These are phyloP conservation scores for Leccinum angustisporum DNA, from an alignment of 1,284 basidiomycete species.

Conservation along the genomic window DNA sequence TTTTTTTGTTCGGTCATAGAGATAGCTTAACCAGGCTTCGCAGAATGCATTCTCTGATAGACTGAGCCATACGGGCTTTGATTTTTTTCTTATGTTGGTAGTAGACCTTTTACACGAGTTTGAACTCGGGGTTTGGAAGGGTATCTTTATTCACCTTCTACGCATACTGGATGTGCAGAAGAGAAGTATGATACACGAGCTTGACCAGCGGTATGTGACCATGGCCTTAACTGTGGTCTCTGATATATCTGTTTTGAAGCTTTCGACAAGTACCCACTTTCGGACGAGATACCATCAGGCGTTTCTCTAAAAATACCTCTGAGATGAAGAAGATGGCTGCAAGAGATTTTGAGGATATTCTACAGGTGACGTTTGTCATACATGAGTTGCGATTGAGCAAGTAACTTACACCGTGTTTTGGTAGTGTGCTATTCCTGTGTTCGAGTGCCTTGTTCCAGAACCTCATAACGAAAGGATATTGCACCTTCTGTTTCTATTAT, in stretches of 20 bases:
- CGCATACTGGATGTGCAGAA: background rate
- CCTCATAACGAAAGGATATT: background rate
- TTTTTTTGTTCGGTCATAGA: background rate
- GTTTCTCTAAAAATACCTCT: background rate
- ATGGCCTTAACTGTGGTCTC: background rate
- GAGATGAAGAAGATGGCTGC: background rate
- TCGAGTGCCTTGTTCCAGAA: background rate
- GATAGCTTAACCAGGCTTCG: background rate
- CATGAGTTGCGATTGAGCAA: too few species aligned
- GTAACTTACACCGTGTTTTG: background rate
- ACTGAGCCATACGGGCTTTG: background rate
- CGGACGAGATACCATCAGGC: background rate
- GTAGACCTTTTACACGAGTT: background rate
- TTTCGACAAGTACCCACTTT: background rate
- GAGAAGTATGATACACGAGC: background rate
- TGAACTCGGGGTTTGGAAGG: background rate
- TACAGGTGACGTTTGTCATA: background rate
- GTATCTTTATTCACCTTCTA: background rate
- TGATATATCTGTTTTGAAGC: background rate
- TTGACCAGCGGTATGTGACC: background rate
- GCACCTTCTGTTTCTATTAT: background rate
- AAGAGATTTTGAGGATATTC: background rate
- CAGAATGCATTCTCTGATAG: background rate
- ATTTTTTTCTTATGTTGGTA: background rate
- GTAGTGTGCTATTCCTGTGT: background rate